Evolutionary conservation across 2,329 filamentous ascomycete genomes (phyloP).

Genomic region (Fusarium scirpi): DNA sequence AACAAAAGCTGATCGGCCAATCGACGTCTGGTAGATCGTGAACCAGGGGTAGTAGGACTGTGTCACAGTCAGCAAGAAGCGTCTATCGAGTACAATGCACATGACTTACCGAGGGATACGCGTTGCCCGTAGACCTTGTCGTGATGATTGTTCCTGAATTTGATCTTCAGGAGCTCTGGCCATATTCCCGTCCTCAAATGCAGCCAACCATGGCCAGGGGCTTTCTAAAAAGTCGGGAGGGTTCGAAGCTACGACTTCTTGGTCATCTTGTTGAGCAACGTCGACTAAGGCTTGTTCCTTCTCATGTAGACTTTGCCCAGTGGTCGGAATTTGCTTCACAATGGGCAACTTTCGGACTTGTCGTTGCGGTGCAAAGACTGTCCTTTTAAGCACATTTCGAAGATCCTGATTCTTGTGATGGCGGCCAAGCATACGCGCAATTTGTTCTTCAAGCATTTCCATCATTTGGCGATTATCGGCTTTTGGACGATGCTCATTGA

Average conservation of each 20-base stretch:
- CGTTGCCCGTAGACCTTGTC: constrained; percentile 16
- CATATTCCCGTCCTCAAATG: not conserved
- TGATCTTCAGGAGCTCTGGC: not conserved
- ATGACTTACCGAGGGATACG: constrained; percentile 21
- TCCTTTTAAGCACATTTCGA: not conserved
- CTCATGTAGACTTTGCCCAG: not conserved
- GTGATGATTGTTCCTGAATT: not conserved
- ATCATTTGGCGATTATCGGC: constrained; percentile 38
- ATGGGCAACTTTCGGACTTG: constrained; percentile 12
- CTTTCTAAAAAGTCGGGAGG: not conserved
- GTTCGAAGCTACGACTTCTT: not conserved
- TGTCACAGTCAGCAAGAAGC: constrained; percentile 6
- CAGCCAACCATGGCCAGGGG: constrained; percentile 24
- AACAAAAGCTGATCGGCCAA: constrained; percentile 9
- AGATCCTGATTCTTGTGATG: constrained; percentile 2
- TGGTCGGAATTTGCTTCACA: constrained; percentile 13
- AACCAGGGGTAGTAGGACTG: constrained; percentile 18
- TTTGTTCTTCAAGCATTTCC: constrained; percentile 47
- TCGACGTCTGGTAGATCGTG: constrained; percentile 16
- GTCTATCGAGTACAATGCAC: not conserved
- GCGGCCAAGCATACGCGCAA: constrained; percentile 32
- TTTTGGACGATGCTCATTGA: constrained; percentile 56
- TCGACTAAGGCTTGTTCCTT: not conserved
- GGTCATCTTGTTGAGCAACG: not conserved
- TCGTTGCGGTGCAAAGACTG: not conserved